A percentile compares a stretch with the other conserved stretches of the same genome.
phyloP scores from a whole-genome alignment of 1,284 basidiomycete species.

The Cryptococcus sp. region DNA sequence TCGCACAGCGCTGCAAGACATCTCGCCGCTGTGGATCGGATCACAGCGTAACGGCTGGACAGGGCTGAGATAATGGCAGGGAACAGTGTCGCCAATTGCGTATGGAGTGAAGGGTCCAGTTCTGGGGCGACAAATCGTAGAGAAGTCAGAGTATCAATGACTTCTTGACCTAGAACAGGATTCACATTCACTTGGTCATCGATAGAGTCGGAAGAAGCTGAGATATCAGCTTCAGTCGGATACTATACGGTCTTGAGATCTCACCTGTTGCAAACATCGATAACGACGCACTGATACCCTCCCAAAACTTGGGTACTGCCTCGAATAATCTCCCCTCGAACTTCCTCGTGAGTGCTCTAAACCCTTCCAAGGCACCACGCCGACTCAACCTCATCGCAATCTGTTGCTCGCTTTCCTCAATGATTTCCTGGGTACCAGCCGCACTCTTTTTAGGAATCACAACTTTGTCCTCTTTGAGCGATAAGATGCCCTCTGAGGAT shows the following conservation, averaged over 20 bases:
- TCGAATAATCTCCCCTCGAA: constrained; percentile 74
- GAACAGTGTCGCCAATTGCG: constrained; percentile 66
- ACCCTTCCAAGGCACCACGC: constrained; percentile 80
- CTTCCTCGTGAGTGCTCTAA: constrained; percentile 68
- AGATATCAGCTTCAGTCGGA: not conserved
- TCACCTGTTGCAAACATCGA: constrained; percentile 28
- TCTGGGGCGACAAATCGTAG: constrained; percentile 75
- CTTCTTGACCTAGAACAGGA: constrained; percentile 67
- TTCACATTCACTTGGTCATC: constrained; percentile 13
- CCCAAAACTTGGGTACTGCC: constrained; percentile 86
- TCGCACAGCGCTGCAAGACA: constrained; percentile 84
- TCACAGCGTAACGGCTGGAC: constrained; percentile 78
- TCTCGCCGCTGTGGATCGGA: constrained; percentile 79
- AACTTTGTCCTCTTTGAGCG: constrained; percentile 55
- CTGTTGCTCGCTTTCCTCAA: constrained; percentile 50
- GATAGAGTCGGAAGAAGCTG: constrained; percentile 10
- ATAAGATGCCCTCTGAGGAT: constrained; percentile 69
- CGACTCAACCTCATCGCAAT: constrained; percentile 53
- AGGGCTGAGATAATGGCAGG: constrained; percentile 71
- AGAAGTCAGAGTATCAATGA: constrained; percentile 89
- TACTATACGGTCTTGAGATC: not conserved
- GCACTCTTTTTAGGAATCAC: constrained; percentile 51
- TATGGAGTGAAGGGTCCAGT: constrained; percentile 66
- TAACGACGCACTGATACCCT: constrained; percentile 79
- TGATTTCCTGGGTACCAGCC: constrained; percentile 52